Base-by-base conservation (phyloP, 2,329 filamentous ascomycete species). In the Aspergillus glaucus region DNA sequence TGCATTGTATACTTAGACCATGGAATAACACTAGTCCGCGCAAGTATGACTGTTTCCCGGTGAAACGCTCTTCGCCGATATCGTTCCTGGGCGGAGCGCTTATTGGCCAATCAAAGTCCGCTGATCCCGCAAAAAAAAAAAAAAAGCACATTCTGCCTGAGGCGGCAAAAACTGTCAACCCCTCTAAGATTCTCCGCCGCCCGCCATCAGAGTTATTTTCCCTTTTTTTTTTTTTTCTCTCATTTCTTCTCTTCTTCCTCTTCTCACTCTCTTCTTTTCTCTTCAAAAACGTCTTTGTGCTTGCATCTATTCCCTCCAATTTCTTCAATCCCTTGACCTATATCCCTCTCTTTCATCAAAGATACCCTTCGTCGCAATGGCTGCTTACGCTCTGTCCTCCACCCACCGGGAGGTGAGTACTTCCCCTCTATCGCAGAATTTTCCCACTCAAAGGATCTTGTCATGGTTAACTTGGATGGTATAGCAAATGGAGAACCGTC, bases 401-500 rank as follows among this genome's bases (percentile, higher is more conserved):
- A 75, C 80, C 67, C 83, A 86, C 75, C 75, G 80, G 73, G 81
- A 84, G 64, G 81, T 84, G 68, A 67, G 79, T 72, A 44, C 46
- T 42, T 28, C 26, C 55, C 47, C 39, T 47, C 19, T 47, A 14
- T 17, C 8, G 48, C 53, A 44, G 41, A 41, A 30, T 49, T 50
- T 51, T 47, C 22, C 45, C 30, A 50, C 55, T 51, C 44, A 4
- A 41, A 12, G 26, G 22, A 46, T 42, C 50, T 8, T 52, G 45
- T 50, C 45, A 53, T 49, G 49, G 60, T 63, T 73, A 62, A 73
- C 65, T 62, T 56, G 57, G 55, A 47, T 48, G 45, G 47, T 57
- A 62, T 63, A 95, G 90, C 85, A 97, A 82, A 88, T 98, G 78
- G 88, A 97, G 82, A 93, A 88, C 79, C 87, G 88, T 71, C 84